Conservation (phyloP, 163 green algal species). For the Smithsoniella earleae region DNA sequence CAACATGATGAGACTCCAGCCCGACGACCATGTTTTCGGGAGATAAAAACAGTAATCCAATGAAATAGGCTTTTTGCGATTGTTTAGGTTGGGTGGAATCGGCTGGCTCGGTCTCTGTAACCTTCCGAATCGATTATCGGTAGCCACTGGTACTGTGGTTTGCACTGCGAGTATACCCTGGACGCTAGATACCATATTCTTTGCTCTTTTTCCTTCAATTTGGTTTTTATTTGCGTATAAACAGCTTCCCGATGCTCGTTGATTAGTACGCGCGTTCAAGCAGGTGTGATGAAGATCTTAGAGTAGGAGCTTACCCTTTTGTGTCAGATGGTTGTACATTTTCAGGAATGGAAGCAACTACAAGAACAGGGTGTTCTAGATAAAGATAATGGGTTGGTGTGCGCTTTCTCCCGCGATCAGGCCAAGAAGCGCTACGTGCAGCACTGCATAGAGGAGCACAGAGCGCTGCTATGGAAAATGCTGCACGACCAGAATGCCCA, state of each 20-base stretch:
- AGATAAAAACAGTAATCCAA: no score
- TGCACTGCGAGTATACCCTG: no score
- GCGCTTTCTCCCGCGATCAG: slow-evolving; percentile 65
- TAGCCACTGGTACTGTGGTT: no score
- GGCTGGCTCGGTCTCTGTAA: no score
- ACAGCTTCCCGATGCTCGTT: background rate
- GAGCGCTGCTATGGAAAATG: slow-evolving; percentile 52
- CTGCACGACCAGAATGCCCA: slow-evolving; percentile 51
- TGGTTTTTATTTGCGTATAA: no score
- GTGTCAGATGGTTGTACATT: background rate
- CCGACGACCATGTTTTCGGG: background rate
- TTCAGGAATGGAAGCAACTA: slow-evolving; percentile 55
- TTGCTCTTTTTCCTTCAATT: no score
- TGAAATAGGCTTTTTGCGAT: background rate
- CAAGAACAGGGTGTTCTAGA: slow-evolving; percentile 43
- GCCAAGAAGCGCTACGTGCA: slow-evolving; percentile 67
- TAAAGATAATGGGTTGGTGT: slow-evolving; percentile 43
- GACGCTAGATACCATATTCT: no score
- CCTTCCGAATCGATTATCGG: no score
- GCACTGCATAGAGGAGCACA: slow-evolving; percentile 59
- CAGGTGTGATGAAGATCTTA: background rate
- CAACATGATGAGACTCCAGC: background rate
- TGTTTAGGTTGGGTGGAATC: background rate
- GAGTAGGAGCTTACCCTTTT: background rate
- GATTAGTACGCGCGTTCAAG: background rate